Percentiles rank a stretch among this genome's conserved stretches.
Evolutionary conservation across 257 asterid species (phyloP).

Genomic region (Ehretia macrophylla): DNA sequence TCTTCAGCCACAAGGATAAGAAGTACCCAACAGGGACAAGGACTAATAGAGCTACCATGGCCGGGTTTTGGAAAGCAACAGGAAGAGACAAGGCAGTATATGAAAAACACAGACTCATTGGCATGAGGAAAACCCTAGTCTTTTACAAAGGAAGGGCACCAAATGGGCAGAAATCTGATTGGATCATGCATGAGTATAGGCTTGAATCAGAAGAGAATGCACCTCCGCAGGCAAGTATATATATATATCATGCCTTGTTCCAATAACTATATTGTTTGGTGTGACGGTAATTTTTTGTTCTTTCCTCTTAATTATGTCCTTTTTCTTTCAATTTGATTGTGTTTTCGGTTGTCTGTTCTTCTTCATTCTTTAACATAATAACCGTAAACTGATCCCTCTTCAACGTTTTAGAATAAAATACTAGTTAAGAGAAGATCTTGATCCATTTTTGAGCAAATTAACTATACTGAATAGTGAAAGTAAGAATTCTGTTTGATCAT

Average conservation of each 20-base stretch:
- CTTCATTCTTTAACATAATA: no score
- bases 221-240: conserved; percentile 51
- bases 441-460: no score
- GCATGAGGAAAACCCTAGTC: conserved; percentile 75
- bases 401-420: no score
- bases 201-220: conserved; percentile 59
- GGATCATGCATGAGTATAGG: conserved; percentile 78
- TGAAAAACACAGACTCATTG: conserved; percentile 45
- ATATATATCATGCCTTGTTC: not conserved
- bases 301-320: no score
- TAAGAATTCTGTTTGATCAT: no score
- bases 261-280: not conserved
- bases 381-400: no score
- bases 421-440: no score
- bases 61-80: conserved; percentile 80
- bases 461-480: no score
- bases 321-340: no score
- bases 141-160: conserved; percentile 77
- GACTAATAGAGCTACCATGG: conserved; percentile 63
- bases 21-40: conserved; percentile 72
- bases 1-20: conserved; percentile 67
- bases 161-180: conserved; percentile 61
- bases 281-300: not conserved
- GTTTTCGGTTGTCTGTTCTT: no score
- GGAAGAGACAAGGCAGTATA: conserved; percentile 66